Evolutionary conservation across 495 filamentous ascomycete genomes (phyloP), one percentile per base, ranked within the genome.

Genomic region (Penicillium daleae): DNA sequence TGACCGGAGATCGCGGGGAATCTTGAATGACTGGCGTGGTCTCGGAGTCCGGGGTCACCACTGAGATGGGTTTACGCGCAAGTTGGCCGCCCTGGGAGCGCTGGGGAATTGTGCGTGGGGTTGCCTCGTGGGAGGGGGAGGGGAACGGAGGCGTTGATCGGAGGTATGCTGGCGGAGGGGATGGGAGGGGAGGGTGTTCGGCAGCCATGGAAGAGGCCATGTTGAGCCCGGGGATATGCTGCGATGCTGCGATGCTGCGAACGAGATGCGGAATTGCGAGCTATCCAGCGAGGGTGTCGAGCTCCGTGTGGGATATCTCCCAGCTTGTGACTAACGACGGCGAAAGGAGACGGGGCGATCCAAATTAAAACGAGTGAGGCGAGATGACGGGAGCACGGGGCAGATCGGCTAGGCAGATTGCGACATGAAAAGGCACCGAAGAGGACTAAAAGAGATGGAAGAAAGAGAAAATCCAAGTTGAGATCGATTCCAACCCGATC

Each of bases 81-180:
- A 74, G 59, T 55, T 32, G 67, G 65, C 73, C 67, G 44, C 27
- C 66, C 61, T 64, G 37, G 31, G 68, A 60, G 33, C 58, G 57
- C 44, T 62, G 59, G 26, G 71, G 65, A 26, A 62, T 69, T 31
- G 69, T 60, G 46, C 71, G 70, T 29, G 73, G 65, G 17, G 67
- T 61, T 50, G 70, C 56, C 64, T 73, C 57, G 51, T 67, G 64
- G 59, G 70, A 39, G 58, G 59, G 61, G 60, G 70, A 39, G 61
- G 59, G 63, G 57, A 71, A 62, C 8, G 75, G 74, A 55, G 78
- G 76, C 29, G 79, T 74, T 33, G 77, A 74, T 55, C 72, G 76
- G 50, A 78, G 70, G 62, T 80, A 80, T 55, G 76, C 78, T 29
- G 79, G 72, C 17, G 79, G 74, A 62, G 78, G 78, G 60, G 77